Base-by-base conservation (phyloP, 768 basidiomycete genomes). In the Pilatotrama ljubarskyi region DNA sequence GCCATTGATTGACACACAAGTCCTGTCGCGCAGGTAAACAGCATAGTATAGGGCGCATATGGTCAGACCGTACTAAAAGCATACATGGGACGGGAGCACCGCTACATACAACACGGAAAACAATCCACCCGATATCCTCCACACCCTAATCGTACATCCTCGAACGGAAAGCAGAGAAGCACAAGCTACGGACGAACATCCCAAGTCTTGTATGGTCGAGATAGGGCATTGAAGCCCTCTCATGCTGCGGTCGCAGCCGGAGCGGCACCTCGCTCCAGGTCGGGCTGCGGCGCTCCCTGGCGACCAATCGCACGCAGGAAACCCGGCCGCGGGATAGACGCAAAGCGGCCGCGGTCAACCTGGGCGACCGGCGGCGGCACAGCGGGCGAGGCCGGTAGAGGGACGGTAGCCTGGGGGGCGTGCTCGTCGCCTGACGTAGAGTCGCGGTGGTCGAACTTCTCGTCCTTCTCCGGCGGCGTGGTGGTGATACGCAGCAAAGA, bases 401-500 rank as follows among this genome's bases (percentile, higher is more conserved):
- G 55, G 8, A 59, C 20, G 29, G 57, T 18, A 6, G 52, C 25
- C 1, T 61, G 54, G 5, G 58, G 58, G 18, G 58, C 61, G 57
- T 66, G 64, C 3, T 62, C 65, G 29, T 67, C 63, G 35, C 57
- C 52, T 9, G 64, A 65, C 10, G 65, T 41, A 11, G 65, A 61
- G 26, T 70, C 69, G 42, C 59, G 58, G n/a, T 60, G 52, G 37
- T 67, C 66, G 51, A 65, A 62, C 25, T 64, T 56, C 38, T 63
- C 64, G 40, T 76, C 76, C 63, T 78, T 79, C 11, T 74, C 69
- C 17, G 87, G 86, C 4, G 86, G 81, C 5, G 78, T 76, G 1
- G 90, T 89, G 3, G 92, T 91, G 51, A 96, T 86, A 41, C 93
- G 82, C 22, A 96, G 75, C 36, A 95, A 80, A 0, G 93, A 94